phyloP scores from a whole-genome alignment of 805 yeast genomes.

The Candida koratica region DNA sequence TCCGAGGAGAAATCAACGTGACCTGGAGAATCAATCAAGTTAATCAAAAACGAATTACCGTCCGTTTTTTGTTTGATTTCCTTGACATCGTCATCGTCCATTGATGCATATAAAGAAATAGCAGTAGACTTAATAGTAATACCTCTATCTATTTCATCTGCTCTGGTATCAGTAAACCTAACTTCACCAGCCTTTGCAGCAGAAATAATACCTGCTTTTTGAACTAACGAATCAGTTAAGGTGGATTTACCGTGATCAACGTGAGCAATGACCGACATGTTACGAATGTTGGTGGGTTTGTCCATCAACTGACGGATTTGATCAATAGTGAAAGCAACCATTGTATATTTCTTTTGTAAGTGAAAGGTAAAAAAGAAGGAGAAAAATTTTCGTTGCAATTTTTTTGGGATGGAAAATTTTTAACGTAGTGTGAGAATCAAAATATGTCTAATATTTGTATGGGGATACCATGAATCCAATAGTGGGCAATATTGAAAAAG shows the following conservation, averaged over 20 bases:
- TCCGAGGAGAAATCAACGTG: constrained; percentile 99
- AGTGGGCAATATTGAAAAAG: too few species aligned
- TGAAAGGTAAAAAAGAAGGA: constrained; percentile 18
- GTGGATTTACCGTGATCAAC: constrained; percentile 99
- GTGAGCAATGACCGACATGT: constrained; percentile 99
- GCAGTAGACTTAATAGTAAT: constrained; percentile 99
- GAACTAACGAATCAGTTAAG: constrained; percentile 97
- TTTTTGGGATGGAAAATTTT: constrained; percentile 4
- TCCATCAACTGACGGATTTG: constrained; percentile 99
- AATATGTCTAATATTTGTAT: constrained; percentile 1
- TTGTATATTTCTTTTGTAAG: constrained; percentile 4
- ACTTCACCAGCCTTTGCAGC: constrained; percentile 99
- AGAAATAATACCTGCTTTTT: constrained; percentile 98
- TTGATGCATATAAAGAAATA: constrained; percentile 88
- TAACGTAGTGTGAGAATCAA: constrained; percentile 1
- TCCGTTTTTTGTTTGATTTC: constrained; percentile 88
- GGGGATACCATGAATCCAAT: too few species aligned
- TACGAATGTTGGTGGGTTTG: constrained; percentile 99
- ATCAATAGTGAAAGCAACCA: constrained; percentile 50
- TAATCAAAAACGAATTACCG: constrained; percentile 93
- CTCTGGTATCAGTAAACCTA: constrained; percentile 99
- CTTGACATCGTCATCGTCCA: constrained; percentile 79
- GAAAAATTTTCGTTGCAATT: constrained; percentile 4
- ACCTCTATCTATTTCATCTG: constrained; percentile 99
- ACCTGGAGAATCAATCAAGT: constrained; percentile 99